These are phyloP conservation scores for Penicillium subrubescens DNA, from an alignment of 495 filamentous ascomycete species.

Conservation along the genomic window DNA sequence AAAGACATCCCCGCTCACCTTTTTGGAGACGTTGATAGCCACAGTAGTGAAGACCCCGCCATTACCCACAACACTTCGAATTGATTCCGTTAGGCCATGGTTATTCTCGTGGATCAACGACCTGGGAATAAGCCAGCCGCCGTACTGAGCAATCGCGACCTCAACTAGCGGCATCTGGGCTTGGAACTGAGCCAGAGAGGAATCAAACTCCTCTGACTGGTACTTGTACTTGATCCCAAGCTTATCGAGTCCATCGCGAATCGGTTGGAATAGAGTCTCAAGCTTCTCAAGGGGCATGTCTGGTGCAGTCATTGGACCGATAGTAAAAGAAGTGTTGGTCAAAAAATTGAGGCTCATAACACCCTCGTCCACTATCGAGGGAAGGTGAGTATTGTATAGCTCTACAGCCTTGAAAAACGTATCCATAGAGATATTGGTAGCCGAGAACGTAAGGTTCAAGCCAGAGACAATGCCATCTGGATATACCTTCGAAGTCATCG, in stretches of 20 bases:
- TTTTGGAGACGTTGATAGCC: conserved; percentile 7
- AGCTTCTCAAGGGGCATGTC: conserved; percentile 33
- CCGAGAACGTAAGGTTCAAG: conserved; percentile 34
- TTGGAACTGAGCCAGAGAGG: conserved; percentile 50
- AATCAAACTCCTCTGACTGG: conserved; percentile 35
- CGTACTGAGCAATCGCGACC: conserved; percentile 54
- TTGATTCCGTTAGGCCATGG: conserved; percentile 8
- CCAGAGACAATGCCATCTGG: conserved; percentile 39
- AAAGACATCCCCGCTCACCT: conserved; percentile 8
- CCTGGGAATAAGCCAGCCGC: conserved; percentile 59
- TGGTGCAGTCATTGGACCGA: conserved; percentile 43
- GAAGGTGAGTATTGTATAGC: conserved; percentile 42
- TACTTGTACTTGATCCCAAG: conserved; percentile 34
- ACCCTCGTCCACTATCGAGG: conserved; percentile 53
- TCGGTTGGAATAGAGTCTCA: conserved; percentile 32
- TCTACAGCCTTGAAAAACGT: conserved; percentile 45
- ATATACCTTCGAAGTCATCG: conserved; percentile 50
- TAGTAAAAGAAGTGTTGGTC: conserved; percentile 48
- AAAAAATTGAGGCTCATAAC: conserved; percentile 54
- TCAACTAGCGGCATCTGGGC: conserved; percentile 38
- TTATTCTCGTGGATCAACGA: conserved; percentile 42
- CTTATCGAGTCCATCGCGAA: conserved; percentile 27
- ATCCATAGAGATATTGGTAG: conserved; percentile 33
- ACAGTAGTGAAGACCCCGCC: conserved; percentile 10
- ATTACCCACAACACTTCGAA: conserved; percentile 6